These are phyloP conservation scores for Tetrapyrgos nigripes DNA, from an alignment of 1,284 basidiomycete genomes.

Conservation along the genomic window DNA sequence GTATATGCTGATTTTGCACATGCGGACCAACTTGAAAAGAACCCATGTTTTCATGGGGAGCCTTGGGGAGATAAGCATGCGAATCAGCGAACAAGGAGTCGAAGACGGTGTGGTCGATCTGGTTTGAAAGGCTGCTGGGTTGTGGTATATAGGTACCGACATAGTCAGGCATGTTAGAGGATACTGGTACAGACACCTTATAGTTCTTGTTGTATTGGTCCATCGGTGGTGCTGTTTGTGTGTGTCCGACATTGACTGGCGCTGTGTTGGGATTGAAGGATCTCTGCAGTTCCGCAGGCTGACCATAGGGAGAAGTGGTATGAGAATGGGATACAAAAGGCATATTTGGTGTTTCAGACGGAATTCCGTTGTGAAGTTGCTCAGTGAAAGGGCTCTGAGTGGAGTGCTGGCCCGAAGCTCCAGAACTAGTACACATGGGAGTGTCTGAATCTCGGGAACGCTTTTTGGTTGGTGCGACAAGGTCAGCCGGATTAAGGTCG, in stretches of 20 bases:
- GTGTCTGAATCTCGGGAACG: slow-evolving; percentile 5
- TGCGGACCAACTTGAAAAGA: background rate
- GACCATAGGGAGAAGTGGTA: background rate
- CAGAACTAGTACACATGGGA: too few relatives aligned
- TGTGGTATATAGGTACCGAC: background rate
- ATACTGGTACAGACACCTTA: background rate
- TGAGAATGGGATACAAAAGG: background rate
- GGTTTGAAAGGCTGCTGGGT: background rate
- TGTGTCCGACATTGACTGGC: background rate
- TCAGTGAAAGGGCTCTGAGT: too few relatives aligned
- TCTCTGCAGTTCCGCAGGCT: background rate
- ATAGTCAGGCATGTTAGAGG: background rate
- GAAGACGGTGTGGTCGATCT: background rate
- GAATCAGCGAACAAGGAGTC: background rate
- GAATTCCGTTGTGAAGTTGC: too few relatives aligned
- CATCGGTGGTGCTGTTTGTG: background rate
- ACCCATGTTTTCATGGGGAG: background rate
- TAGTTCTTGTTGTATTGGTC: background rate
- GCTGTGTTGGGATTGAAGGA: too few relatives aligned
- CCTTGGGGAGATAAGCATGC: background rate
- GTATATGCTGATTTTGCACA: slow-evolving; percentile 29
- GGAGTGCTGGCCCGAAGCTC: too few relatives aligned
- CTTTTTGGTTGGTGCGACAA: slow-evolving; percentile 4
- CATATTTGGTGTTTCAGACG: too few relatives aligned
- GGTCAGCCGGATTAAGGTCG: slow-evolving; percentile 7